Base-by-base conservation (phyloP, 352 stramenopile species). In the Albugo candida region DNA sequence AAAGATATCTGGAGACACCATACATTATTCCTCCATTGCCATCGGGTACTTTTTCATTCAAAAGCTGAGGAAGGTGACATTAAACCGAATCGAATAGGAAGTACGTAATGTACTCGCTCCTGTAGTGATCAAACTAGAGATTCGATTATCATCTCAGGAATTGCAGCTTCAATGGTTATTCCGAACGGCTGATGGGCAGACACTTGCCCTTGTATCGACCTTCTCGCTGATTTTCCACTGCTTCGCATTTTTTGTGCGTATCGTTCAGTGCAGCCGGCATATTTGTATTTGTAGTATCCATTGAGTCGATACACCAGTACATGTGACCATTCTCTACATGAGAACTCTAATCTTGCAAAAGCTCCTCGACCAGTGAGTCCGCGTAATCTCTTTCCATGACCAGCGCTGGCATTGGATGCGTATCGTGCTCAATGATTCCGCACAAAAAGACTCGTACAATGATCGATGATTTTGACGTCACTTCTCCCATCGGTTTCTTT, bases 21-120 rank as follows among this genome's bases (percentile, higher is more conserved):
- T 54, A 2, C 13, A 13, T 13, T 14, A 13, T 52, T 41, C 13
- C 24, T 31, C 24, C 36, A 18, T 24, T 59, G 47, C 52, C 55
- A 58, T 8, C 41, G 37, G 45, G 55, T 49, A 47, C 39, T 24
- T 13, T 13, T 20, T 64, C 50, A 6, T 53, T 14, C 14, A n/a
- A 50, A 13, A 51, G 58, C 16, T 54, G 36, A 47, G 57, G 36
- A 14, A n/a, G 41, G 42, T 68, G 67, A 36, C 82, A 68, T 19
- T 88, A 70, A 36, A 87, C 54, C 18, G 71, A 72, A 51, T 86
- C 84, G 54, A 92, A 92, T 47, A 92, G 55, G 12, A 92, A 61
- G 17, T n/a, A n/a, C n/a, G n/a, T n/a, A n/a, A n/a, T n/a, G n/a
- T n/a, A n/a, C n/a, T n/a, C n/a, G n/a, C 83, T 63, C 0, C 76